These are phyloP conservation scores for Salvia splendens DNA, from an alignment of 257 asterid genomes.

Conservation along the genomic window DNA sequence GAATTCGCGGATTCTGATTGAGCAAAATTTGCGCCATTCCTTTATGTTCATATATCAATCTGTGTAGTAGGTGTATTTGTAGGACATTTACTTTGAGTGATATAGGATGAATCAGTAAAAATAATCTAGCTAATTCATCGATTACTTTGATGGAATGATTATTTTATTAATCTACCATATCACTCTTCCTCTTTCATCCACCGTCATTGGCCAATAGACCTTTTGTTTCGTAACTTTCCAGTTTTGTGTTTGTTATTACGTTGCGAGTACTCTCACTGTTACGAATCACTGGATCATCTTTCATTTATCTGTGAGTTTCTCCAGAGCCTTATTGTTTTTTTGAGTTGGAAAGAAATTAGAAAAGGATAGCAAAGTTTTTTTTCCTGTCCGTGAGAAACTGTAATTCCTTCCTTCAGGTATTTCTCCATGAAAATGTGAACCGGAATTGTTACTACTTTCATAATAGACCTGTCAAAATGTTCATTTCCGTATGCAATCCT, in stretches of 20 bases:
- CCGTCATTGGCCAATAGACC: not conserved
- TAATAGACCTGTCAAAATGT: not conserved
- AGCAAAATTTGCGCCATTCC: not conserved
- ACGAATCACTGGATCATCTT: not conserved
- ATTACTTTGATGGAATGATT: no score
- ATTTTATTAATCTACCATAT: no score
- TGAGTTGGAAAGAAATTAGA: not conserved
- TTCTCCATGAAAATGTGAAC: not conserved
- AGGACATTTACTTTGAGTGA: not conserved
- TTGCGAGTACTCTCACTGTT: no score
- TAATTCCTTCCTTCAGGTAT: not conserved
- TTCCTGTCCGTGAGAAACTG: not conserved
- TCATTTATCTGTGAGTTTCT: not conserved
- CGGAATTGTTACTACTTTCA: not conserved
- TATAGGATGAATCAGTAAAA: no score
- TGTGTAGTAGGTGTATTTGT: not conserved
- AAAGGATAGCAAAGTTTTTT: not conserved
- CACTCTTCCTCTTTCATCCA: not conserved
- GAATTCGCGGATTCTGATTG: not conserved
- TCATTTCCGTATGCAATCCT: slow-evolving; percentile 15
- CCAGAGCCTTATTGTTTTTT: not conserved
- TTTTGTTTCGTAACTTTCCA: slow-evolving; percentile 5
- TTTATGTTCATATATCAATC: not conserved
- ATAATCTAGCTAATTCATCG: no score
- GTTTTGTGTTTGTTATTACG: not conserved